These are phyloP conservation scores for Elaeis guineensis DNA, from an alignment of 176 grass and related monocot species.

Conservation along the genomic window DNA sequence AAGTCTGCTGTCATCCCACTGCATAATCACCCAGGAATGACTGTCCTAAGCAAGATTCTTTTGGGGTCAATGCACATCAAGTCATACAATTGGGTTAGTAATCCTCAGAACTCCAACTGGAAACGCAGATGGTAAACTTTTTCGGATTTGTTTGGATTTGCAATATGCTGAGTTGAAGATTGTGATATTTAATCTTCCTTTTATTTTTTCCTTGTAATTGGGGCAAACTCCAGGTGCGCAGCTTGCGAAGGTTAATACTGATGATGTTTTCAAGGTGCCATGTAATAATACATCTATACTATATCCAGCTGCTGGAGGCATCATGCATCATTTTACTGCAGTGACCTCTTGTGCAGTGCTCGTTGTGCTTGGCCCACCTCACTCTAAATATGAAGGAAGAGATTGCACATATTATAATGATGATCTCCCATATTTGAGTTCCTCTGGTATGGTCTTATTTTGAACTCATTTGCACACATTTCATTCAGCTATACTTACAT, in stretches of 20 bases:
- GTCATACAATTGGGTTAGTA: conserved; percentile 71
- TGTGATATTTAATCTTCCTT: not conserved
- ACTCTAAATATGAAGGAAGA: conserved; percentile 40
- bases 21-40: conserved; percentile 93
- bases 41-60: conserved; percentile 86
- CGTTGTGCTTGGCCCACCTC: conserved; percentile 72
- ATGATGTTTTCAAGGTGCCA: conserved; percentile 35
- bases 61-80: conserved; percentile 91
- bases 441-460: conserved; percentile 29
- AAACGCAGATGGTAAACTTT: not conserved
- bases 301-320: conserved; percentile 73
- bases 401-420: conserved; percentile 61
- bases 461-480: not conserved
- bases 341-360: conserved; percentile 74
- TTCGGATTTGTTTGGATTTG: no score
- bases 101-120: not conserved
- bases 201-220: not conserved
- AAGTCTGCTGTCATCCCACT: conserved; percentile 64
- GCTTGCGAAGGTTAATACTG: conserved; percentile 63
- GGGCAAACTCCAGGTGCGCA: conserved; percentile 22
- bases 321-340: conserved; percentile 77
- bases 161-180: not conserved
- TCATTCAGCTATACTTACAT: no score
- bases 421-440: conserved; percentile 25
- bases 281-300: conserved; percentile 51